phyloP scores from a whole-genome alignment of 2,329 filamentous ascomycete genomes.

The Thermochaetoides dissita region DNA sequence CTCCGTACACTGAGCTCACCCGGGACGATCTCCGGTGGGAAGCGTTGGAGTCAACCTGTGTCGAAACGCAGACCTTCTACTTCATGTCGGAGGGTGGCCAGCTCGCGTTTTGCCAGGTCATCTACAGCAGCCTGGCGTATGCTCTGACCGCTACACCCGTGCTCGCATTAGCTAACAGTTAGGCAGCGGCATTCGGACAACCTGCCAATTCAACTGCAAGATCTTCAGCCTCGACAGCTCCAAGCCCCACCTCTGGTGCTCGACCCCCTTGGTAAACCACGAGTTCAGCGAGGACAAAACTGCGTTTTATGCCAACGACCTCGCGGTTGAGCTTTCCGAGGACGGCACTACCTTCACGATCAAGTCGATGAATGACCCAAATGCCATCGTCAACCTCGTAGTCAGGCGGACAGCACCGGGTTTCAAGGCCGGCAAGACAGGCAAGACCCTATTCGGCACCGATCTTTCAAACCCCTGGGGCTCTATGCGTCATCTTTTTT shows the following conservation, averaged over 20 bases:
- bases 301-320: conserved; percentile 74
- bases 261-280: conserved; percentile 63
- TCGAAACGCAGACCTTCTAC: conserved; percentile 95
- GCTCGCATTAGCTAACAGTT: conserved; percentile 9
- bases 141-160: conserved; percentile 19
- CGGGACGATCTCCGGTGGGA: conserved; percentile 74
- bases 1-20: conserved; percentile 65
- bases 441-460: conserved; percentile 73
- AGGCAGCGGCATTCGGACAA: conserved; percentile 70
- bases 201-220: conserved; percentile 88
- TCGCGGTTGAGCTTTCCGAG: conserved; percentile 72
- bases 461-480: conserved; percentile 83
- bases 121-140: conserved; percentile 95
- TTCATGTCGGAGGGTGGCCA: conserved; percentile 65
- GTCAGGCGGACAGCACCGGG: conserved; percentile 64
- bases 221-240: conserved; percentile 65
- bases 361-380: conserved; percentile 75
- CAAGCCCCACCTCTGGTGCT: conserved; percentile 69
- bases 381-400: conserved; percentile 73
- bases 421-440: conserved; percentile 73
- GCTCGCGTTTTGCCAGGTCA: conserved; percentile 71
- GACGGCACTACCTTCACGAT: conserved; percentile 73
- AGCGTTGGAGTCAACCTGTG: conserved; percentile 67
- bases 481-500: conserved; percentile 81
- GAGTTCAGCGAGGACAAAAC: conserved; percentile 74